Evolutionary conservation across 2,329 filamentous ascomycete species (phyloP), one percentile per base, ranked within the genome.

Genomic region (Nemania sp.): DNA sequence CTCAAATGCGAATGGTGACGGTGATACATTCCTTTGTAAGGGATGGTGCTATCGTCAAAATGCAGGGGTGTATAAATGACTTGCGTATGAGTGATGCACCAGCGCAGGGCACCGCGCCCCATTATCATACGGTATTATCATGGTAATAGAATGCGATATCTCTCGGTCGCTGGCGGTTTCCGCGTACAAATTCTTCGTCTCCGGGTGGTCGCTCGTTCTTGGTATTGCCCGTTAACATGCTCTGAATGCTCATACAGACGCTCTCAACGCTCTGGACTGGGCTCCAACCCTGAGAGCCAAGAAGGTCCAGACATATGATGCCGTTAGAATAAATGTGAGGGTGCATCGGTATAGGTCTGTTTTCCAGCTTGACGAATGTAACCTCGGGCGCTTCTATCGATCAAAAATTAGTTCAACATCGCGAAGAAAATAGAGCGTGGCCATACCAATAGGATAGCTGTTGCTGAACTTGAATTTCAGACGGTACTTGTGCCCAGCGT

Each of bases 271-370:
- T 97, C 70, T 99, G 94, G 0, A 99, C 93, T 0, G 94, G 94
- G 42, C 89, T 94, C 94, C 94, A 99, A 52, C 94, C 94, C 60
- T 91, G 86, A 8, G 82, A 79, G 47, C 91, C 91, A 7, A 99
- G 84, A 1, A 99, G 82, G 66, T 99, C 94, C 43, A 99, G 87
- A 68, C 94, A 99, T 69, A 99, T 99, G 72, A 97, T 96, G 64
- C 94, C 94, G 73, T 99, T 99, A 64, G 89, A 94, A 77, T 99
- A 99, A 72, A 99, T 90, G 75, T 99, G 94, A 3, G 94, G 94
- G 68, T 99, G 94, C 71, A 96, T 92, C 1, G 94, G 94, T 65
- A 99, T 92, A 31, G 81, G 80, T 39, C 84, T 81, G 64, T 81
- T 77, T 28, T 83, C 71, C 48, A 82, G 76, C 64, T 85, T 79